Percentiles rank a stretch among this genome's conserved stretches.
These are phyloP conservation scores for Ramalina peruviana DNA, from an alignment of 495 filamentous ascomycete species.

Conservation along the genomic window DNA sequence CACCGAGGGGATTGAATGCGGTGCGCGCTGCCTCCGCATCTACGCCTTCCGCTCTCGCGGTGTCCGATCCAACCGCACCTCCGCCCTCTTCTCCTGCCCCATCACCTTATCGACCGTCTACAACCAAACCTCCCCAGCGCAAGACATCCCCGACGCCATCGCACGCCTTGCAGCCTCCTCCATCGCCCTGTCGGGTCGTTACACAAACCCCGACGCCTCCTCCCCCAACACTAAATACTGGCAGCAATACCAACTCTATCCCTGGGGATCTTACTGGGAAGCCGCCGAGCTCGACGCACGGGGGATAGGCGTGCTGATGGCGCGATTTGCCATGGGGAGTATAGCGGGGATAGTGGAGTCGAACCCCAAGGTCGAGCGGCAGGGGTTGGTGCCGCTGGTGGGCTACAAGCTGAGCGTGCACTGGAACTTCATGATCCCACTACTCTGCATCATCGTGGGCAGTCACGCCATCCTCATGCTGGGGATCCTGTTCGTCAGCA, in stretches of 20 bases:
- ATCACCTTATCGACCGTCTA: conserved; percentile 9
- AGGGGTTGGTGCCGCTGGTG: conserved; percentile 6
- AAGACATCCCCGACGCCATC: conserved; percentile 3
- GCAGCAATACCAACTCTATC: conserved; percentile 14
- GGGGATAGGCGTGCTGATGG: conserved; percentile 9
- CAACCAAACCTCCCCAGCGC: conserved; percentile 4
- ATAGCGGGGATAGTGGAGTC: conserved; percentile 6
- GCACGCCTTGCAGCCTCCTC: conserved; percentile 13
- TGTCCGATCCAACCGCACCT: not conserved
- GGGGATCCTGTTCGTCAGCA: conserved; percentile 6
- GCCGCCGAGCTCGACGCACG: not conserved
- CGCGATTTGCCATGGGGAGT: conserved; percentile 15
- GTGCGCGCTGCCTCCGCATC: conserved; percentile 13
- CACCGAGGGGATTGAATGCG: conserved; percentile 3
- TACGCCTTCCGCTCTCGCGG: conserved; percentile 1
- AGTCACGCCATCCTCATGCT: conserved; percentile 9
- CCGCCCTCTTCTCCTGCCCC: conserved; percentile 5
- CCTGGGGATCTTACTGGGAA: conserved; percentile 14
- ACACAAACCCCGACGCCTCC: not conserved
- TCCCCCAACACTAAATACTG: not conserved
- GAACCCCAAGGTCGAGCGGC: conserved; percentile 1
- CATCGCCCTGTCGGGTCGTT: conserved; percentile 12
- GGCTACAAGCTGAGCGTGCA: conserved; percentile 8
- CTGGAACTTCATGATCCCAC: conserved; percentile 10
- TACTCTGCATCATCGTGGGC: conserved; percentile 4